Conservation (phyloP, 1,139 yeast species). For the Scheffersomyces parashehatae region DNA sequence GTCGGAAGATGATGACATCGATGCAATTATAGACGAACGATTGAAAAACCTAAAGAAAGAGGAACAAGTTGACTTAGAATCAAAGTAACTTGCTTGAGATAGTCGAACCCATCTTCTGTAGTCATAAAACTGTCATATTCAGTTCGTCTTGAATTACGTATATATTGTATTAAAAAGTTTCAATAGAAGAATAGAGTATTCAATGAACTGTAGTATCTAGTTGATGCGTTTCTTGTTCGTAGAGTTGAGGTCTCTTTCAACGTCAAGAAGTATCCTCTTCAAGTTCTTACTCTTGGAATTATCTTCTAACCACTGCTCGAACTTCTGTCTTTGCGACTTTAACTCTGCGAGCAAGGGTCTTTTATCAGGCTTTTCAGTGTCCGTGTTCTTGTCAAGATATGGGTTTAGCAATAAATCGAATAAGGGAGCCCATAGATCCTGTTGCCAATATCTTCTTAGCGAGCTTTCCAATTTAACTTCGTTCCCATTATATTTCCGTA, state of each 20-base stretch:
- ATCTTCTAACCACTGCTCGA: conserved; percentile 48
- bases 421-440: conserved; percentile 66
- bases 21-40: conserved; percentile 59
- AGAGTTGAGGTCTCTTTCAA: conserved; percentile 23
- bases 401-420: conserved; percentile 71
- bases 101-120: not conserved
- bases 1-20: conserved; percentile 52
- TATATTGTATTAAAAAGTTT: not conserved
- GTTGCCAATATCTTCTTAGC: conserved; percentile 79
- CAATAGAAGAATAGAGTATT: too few relatives aligned
- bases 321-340: conserved; percentile 30
- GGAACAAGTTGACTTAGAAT: conserved; percentile 6
- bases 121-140: not conserved
- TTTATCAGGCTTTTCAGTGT: conserved; percentile 9
- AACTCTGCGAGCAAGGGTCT: conserved; percentile 46
- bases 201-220: not conserved
- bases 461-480: conserved; percentile 39
- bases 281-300: conserved; percentile 18
- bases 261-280: conserved; percentile 16
- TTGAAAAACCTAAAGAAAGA: conserved; percentile 30
- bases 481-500: conserved; percentile 25
- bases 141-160: not conserved
- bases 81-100: not conserved
- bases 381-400: conserved; percentile 14
- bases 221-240: conserved; percentile 11